Base-by-base conservation (phyloP, 768 basidiomycete genomes). In the Lenzites betulinus region DNA sequence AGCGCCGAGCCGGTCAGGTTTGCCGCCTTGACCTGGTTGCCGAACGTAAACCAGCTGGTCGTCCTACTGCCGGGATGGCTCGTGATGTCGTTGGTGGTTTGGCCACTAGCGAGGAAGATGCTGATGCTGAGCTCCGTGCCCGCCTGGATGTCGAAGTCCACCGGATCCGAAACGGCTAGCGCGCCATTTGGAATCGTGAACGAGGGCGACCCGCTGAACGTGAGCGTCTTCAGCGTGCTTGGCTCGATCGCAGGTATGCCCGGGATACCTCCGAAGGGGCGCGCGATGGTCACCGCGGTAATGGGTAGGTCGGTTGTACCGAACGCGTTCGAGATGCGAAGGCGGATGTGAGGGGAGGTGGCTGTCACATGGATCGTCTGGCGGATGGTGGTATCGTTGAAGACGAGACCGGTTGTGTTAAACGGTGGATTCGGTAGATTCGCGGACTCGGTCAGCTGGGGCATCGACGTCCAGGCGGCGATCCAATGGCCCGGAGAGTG, bases 41-140 rank as follows among this genome's bases (percentile, higher is more conserved):
- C 80, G 49, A 73, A 72, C 9, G 68, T 65, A 51, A 78, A 63
- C 53, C 59, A 82, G 26, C 72, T 70, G 22, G 79, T 81, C n/a
- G 81, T 79, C 49, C 81, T 68, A 62, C 79, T 80, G 16, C 81
- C 81, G 13, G 81, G 81, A 60, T 83, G 81, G 23, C 75, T 75
- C 1, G 79, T 80, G 58, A 82, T 77, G 20, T 58, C 64, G 58
- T 76, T 78, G n/a, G 70, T 73, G 2, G 65, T 57, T 64, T 81
- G 81, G 0, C 81, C 80, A 7, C 70, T 59, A 25, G 71, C 71
- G 13, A 77, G 68, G 69, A 75, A 83, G 26, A 80, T 64, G 25
- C 75, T 77, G 16, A 81, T 71, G 6, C 78, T 74, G 26, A 83
- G 60, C 54, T 76, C 77, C 25, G 70, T 70, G 54, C 78, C 74